phyloP scores from a whole-genome alignment of 768 basidiomycete genomes.

The Strobilomyces echinocephalus region DNA sequence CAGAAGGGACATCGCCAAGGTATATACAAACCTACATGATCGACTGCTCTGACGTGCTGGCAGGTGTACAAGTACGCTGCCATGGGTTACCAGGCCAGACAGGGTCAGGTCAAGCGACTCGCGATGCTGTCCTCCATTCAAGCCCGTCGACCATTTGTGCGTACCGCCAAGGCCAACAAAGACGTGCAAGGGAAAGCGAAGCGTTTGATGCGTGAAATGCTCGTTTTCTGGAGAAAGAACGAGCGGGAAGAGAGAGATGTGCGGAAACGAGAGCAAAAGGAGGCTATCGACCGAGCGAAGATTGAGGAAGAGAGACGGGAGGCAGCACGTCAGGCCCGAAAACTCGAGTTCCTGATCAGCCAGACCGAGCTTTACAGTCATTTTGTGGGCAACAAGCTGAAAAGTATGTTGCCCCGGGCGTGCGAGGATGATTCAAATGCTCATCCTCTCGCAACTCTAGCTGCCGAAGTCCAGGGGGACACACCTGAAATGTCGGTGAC shows the following conservation, averaged over 20 bases:
- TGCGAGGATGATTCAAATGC: slow-evolving; percentile 12
- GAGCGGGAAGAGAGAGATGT: slow-evolving; percentile 94
- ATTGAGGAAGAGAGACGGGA: slow-evolving; percentile 92
- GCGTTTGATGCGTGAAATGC: slow-evolving; percentile 91
- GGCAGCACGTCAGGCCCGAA: slow-evolving; percentile 87
- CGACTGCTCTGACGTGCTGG: slow-evolving; percentile 5
- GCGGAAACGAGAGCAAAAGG: slow-evolving; percentile 91
- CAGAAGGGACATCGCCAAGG: slow-evolving; percentile 78
- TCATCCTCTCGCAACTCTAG: slow-evolving; percentile 35
- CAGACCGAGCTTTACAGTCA: slow-evolving; percentile 99
- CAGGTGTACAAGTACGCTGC: slow-evolving; percentile 80
- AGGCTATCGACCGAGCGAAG: slow-evolving; percentile 81
- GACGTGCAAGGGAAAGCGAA: slow-evolving; percentile 82
- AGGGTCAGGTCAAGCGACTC: slow-evolving; percentile 69
- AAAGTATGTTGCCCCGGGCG: slow-evolving; percentile 50
- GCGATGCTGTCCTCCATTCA: slow-evolving; percentile 72
- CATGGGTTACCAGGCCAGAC: slow-evolving; percentile 59
- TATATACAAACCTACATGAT: slow-evolving; percentile 20
- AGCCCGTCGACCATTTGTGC: slow-evolving; percentile 69
- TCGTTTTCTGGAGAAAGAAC: slow-evolving; percentile 96
- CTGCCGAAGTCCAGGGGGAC: slow-evolving; percentile 71
- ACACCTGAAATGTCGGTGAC: slow-evolving; percentile 36
- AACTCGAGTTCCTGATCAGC: slow-evolving; percentile 96
- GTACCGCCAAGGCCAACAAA: slow-evolving; percentile 73
- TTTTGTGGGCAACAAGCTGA: slow-evolving; percentile 96